Conservation (phyloP, 305 asterid genomes). For the Ruellia speciosa region DNA sequence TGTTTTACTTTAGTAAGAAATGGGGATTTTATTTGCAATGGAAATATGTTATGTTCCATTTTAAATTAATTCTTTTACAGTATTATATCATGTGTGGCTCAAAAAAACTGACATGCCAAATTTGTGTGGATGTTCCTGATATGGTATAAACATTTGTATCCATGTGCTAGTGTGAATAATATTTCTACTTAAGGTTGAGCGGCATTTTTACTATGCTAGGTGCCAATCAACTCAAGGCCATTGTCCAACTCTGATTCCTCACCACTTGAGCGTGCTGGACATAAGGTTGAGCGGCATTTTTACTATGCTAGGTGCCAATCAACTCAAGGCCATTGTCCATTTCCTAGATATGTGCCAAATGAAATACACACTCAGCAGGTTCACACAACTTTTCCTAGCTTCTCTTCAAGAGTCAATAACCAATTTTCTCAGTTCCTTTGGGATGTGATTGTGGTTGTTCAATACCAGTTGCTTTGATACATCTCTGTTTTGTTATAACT, state of each 20-base stretch:
- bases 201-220: conserved; percentile 21
- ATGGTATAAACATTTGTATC: background rate
- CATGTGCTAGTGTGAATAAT: background rate
- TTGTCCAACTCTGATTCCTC: conserved; percentile 19
- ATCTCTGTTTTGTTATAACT: background rate
- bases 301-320: conserved; percentile 23
- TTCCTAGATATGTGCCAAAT: conserved; percentile 17
- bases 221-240: conserved; percentile 22
- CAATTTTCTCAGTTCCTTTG: background rate
- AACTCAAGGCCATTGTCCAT: conserved; percentile 21
- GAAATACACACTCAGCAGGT: conserved; percentile 18
- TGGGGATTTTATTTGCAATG: background rate
- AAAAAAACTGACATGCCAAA: background rate
- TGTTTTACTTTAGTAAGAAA: background rate
- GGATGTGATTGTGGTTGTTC: conserved; percentile 4
- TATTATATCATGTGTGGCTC: background rate
- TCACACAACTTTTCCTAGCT: conserved; percentile 1
- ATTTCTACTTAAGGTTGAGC: conserved; percentile 4
- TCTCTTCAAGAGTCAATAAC: background rate
- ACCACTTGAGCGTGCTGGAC: conserved; percentile 12
- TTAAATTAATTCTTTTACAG: background rate
- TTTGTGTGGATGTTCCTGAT: background rate
- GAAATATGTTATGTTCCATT: background rate
- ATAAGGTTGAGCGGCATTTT: conserved; percentile 8
- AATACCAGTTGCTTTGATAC: background rate